phyloP scores from a whole-genome alignment of 352 stramenopile genomes.

The Globisporangium uncinulatum region DNA sequence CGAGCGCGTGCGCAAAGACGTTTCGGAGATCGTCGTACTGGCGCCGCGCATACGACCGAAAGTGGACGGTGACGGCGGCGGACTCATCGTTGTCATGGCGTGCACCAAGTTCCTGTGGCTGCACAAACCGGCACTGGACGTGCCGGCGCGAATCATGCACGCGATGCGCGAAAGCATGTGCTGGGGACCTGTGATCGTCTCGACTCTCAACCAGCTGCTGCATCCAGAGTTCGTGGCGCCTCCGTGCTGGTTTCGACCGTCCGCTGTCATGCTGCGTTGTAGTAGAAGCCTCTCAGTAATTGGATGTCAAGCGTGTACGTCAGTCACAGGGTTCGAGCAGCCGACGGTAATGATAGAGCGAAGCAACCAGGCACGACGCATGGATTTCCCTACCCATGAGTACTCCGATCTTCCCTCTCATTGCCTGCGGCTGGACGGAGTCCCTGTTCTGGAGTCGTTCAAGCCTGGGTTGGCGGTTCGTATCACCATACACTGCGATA shows the following conservation, averaged over 20 bases:
- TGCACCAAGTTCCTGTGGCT: constrained; percentile 12
- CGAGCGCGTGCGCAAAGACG: constrained; percentile 23
- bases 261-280: background rate
- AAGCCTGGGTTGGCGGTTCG: too few species aligned
- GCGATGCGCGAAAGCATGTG: constrained; percentile 3
- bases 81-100: constrained; percentile 14
- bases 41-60: constrained; percentile 11
- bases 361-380: too few species aligned
- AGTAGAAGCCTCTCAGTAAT: too few species aligned
- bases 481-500: too few species aligned
- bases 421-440: too few species aligned
- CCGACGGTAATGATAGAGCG: too few species aligned
- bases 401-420: too few species aligned
- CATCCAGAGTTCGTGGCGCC: constrained; percentile 5
- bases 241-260: background rate
- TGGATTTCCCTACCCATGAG: too few species aligned
- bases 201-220: constrained; percentile 7
- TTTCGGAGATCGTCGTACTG: constrained; percentile 16
- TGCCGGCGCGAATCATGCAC: constrained; percentile 3
- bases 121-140: constrained; percentile 1
- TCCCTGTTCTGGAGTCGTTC: too few species aligned
- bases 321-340: too few species aligned
- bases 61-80: background rate
- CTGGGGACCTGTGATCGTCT: constrained; percentile 5
- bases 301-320: too few species aligned